Conservation (phyloP, 352 stramenopile genomes). For the Phytopythium mirpurense region DNA sequence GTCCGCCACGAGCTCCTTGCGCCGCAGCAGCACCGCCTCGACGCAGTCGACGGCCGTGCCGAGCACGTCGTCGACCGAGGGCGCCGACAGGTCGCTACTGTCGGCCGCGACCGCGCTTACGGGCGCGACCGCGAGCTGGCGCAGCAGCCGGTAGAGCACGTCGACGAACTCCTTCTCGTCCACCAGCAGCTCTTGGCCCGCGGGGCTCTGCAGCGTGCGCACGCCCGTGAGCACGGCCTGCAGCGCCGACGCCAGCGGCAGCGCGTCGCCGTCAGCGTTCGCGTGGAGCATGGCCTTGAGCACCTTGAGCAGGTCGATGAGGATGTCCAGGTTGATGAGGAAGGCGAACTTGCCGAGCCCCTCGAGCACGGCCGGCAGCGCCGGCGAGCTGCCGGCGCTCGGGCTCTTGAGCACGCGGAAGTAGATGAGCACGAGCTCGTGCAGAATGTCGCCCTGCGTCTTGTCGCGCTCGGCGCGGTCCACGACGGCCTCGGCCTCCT, state of each 20-base stretch:
- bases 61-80: constrained; percentile 29
- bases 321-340: constrained; percentile 98
- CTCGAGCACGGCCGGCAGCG: constrained; percentile 89
- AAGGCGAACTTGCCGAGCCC: constrained; percentile 95
- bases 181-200: constrained; percentile 92
- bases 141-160: constrained; percentile 90
- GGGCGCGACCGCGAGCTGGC: constrained; percentile 60
- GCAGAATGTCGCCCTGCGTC: constrained; percentile 93
- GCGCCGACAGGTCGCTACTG: constrained; percentile 10
- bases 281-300: constrained; percentile 89
- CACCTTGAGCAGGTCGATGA: constrained; percentile 94
- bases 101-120: constrained; percentile 17
- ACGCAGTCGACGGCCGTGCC: constrained; percentile 87
- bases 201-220: constrained; percentile 90
- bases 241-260: constrained; percentile 61
- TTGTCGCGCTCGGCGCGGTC: constrained; percentile 91
- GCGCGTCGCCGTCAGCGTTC: constrained; percentile 37
- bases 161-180: constrained; percentile 96
- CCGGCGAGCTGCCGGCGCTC: constrained; percentile 59
- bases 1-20: constrained; percentile 93
- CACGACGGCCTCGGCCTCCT: constrained; percentile 93
- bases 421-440: constrained; percentile 95
- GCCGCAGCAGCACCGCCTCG: constrained; percentile 90
- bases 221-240: constrained; percentile 92
- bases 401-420: constrained; percentile 95